phyloP scores from a whole-genome alignment of 2,329 filamentous ascomycete species.

The Cytospora piceae region DNA sequence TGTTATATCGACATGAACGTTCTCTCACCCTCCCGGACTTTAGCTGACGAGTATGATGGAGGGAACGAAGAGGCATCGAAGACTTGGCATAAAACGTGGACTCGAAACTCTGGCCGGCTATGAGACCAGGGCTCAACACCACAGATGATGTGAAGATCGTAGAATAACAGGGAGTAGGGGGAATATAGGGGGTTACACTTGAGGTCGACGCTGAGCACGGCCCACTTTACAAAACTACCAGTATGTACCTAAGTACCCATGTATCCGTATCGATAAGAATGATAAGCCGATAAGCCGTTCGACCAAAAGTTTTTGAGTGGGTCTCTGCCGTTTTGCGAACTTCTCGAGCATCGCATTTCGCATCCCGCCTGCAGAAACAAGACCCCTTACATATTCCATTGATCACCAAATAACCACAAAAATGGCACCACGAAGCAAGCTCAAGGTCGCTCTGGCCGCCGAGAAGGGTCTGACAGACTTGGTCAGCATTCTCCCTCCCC shows the following conservation, averaged over 20 bases:
- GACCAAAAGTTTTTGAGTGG: conserved; percentile 31
- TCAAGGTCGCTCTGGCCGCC: conserved; percentile 58
- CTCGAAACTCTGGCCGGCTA: no score
- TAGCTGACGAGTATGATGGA: no score
- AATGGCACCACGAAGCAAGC: conserved; percentile 44
- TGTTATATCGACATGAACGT: no score
- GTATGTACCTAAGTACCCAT: not conserved
- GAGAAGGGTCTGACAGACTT: conserved; percentile 56
- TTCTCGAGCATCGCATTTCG: conserved; percentile 17
- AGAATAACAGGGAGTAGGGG: no score
- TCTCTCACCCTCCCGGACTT: no score
- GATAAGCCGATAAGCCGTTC: conserved; percentile 25
- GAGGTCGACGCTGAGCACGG: not conserved
- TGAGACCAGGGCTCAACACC: no score
- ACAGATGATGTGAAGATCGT: no score
- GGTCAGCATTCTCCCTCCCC: conserved; percentile 4
- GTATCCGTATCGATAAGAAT: not conserved
- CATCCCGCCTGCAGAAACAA: conserved; percentile 11
- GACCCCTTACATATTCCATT: not conserved
- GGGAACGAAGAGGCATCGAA: no score
- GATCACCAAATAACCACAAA: conserved; percentile 4
- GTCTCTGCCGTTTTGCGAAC: conserved; percentile 16
- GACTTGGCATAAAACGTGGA: no score
- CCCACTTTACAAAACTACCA: not conserved
- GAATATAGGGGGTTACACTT: no score